phyloP scores from a whole-genome alignment of 805 yeast genomes.

The Lipomyces kockii region DNA sequence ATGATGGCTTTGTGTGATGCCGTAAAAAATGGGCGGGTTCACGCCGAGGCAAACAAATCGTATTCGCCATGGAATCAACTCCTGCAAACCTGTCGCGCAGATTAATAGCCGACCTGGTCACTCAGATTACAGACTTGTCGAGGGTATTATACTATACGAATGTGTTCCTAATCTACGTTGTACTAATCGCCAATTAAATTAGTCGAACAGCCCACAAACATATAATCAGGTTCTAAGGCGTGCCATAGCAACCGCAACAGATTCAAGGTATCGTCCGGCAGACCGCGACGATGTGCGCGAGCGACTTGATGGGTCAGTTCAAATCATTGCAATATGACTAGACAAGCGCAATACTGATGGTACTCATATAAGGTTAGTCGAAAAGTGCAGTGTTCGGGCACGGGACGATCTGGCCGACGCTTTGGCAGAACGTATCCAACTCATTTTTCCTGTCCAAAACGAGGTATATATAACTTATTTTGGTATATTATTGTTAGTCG shows the following conservation, averaged over 20 bases:
- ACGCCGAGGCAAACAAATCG: background rate
- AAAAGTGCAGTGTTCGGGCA: constrained; percentile 42
- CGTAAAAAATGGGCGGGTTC: too few species aligned
- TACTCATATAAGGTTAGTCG: constrained; percentile 32
- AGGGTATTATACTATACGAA: background rate
- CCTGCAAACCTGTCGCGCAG: constrained; percentile 14
- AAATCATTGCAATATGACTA: background rate
- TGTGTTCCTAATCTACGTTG: background rate
- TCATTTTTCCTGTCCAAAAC: constrained; percentile 26
- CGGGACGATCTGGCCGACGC: constrained; percentile 42
- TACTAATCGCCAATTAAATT: background rate
- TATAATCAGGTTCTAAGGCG: constrained; percentile 15
- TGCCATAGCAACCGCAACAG: constrained; percentile 12
- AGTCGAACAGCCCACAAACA: constrained; percentile 19
- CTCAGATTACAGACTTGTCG: constrained; percentile 19
- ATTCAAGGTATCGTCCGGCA: constrained; percentile 7
- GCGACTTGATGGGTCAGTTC: constrained; percentile 22
- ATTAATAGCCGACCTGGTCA: constrained; percentile 14
- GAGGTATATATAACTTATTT: constrained; percentile 22
- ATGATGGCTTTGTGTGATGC: too few species aligned
- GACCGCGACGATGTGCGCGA: constrained; percentile 17
- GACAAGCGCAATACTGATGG: background rate
- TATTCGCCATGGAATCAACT: constrained; percentile 13
- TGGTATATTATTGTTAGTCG: background rate
- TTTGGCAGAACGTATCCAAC: constrained; percentile 37